Base-by-base conservation (phyloP, 2,329 filamentous ascomycete species). In the Aureobasidium pullulans region DNA sequence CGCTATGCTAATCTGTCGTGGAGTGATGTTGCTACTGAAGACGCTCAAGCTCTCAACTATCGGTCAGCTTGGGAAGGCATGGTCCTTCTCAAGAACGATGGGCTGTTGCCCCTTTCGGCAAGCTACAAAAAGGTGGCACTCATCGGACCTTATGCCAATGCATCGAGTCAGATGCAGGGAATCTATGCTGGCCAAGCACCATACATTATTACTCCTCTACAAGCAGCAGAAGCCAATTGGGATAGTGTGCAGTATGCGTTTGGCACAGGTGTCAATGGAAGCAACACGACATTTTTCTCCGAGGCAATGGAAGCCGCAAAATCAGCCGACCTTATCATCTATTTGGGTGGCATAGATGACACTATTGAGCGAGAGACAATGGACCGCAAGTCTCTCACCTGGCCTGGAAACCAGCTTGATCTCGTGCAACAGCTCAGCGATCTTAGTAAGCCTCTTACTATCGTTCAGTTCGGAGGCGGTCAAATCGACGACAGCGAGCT, bases 121-220 rank as follows among this genome's bases (percentile, higher is more conserved):
- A 69, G 66, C 1, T 72, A 69, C 44, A 68, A 70, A 8, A 75
- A 70, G 6, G 72, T 86, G 3, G 83, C 80, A 0, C 71, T 86
- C 44, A 71, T 86, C 28, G 84, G 83, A 0, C 77, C 77, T 46
- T 86, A 82, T 76, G 82, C 80, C 1, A 82, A 82, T 57, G 80
- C 79, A 5, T 81, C 81, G 0, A 73, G 71, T 8, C 77, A 84
- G 61, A 77, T 86, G 72, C 81, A 81, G 54, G 84, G 83, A 0
- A 83, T 82, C 64, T 86, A 87, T 69, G 74, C 67, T 57, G 83
- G 84, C 19, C 69, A 75, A 2, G 76, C 84, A 0, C 81, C 82
- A 0, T 86, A 81, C 68, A 71, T 81, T 2, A 77, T 76, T 62
- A 78, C 76, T 4, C 83, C 83, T 0, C 71, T 82, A 0, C 77